phyloP scores from a whole-genome alignment of 169 alveolate genomes.

The Cryptosporidium parvum region DNA sequence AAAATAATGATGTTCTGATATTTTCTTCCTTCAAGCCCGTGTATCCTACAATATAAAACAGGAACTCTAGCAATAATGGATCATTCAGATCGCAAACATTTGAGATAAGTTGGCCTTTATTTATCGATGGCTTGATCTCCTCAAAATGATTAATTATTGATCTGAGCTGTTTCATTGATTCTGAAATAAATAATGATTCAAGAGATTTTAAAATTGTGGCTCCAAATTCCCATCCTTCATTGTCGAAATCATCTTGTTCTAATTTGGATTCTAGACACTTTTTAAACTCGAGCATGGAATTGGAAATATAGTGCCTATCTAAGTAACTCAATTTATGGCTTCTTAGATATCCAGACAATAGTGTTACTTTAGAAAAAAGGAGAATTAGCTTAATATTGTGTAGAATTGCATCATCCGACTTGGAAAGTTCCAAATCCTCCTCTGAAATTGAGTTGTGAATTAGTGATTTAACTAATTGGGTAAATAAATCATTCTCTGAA shows the following conservation, averaged over 20 bases:
- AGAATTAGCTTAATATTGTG: conserved; percentile 53
- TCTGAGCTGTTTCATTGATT: conserved; percentile 43
- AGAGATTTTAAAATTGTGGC: conserved; percentile 22
- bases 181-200: conserved; percentile 48
- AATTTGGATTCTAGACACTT: neutral
- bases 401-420: conserved; percentile 12
- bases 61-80: conserved; percentile 46
- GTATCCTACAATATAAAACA: conserved; percentile 42
- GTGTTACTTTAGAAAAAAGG: conserved; percentile 16
- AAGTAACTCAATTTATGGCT: conserved; percentile 4
- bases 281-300: conserved; percentile 20
- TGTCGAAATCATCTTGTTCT: neutral
- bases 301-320: conserved; percentile 49
- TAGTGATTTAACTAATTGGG: conserved; percentile 9
- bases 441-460: conserved; percentile 37
- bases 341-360: conserved; percentile 42
- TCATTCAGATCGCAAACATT: conserved; percentile 43
- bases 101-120: neutral
- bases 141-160: neutral
- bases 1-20: neutral
- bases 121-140: neutral
- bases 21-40: conserved; percentile 1
- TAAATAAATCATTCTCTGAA: neutral
- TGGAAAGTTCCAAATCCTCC: conserved; percentile 41
- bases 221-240: conserved; percentile 30